Base-by-base conservation (phyloP, 192 early-diverging fungal genomes). In the Umbelopsis sp. region DNA sequence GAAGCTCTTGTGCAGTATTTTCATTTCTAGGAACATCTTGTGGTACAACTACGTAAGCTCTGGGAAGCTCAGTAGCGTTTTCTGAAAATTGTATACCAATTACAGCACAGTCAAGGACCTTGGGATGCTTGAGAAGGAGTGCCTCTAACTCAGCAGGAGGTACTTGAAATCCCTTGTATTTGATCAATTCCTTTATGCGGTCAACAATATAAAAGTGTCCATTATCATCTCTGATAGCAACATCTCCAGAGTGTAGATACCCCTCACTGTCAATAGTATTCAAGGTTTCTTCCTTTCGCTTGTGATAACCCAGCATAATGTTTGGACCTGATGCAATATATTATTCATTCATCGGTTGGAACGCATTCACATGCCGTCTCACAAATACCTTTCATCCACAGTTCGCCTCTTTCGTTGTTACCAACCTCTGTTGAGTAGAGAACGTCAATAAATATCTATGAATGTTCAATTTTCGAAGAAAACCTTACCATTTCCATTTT, bases 111-210 rank as follows among this genome's bases (percentile, higher is more conserved):
- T 91, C 92, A 45, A 84, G 74, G 36, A 98, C 82, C 20, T 74
- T 68, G 1, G 91, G 90, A 68, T 95, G 90, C 45, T 84, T 82
- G 4, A 93, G n/a, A 5, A 49, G 47, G 5, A 49, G n/a, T 3
- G 47, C 8, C n/a, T 49, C 47, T 2, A 49, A 5, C 20, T 49
- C 47, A 3, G 47, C 47, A 21, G 47, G 47, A 49, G 47, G 14
- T n/a, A 49, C 47, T 70, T 94, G 91, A 70, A 88, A 82, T 4
- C 91, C 82, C 72, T 93, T 93, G 84, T 86, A 91, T 71, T 94
- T 94, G 86, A 94, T 93, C 14, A 94, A 77, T 59, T 94, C 91
- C 73, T 93, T 94, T 41, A 91, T 70, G 21, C 92, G 84, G 69
- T 93, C 91, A 16, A 90, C 84, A 36, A 93, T 89, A 62, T 79